phyloP scores from a whole-genome alignment of 2,329 filamentous ascomycete genomes.

The Alternaria atra region DNA sequence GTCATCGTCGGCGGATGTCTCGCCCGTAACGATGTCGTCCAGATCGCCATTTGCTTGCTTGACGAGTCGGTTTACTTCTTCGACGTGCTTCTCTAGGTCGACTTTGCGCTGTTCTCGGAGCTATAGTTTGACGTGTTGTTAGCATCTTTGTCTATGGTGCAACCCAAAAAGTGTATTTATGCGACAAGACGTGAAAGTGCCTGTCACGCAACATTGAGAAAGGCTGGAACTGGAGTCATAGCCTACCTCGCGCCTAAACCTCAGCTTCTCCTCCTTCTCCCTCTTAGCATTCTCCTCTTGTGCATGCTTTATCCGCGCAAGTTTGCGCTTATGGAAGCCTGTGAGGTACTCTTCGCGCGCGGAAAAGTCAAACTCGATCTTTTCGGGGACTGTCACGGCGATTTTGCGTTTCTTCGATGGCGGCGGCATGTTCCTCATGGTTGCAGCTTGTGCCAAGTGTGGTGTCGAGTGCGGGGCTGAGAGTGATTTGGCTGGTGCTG shows the following conservation, averaged over 20 bases:
- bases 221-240: background rate
- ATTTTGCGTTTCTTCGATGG: conserved; percentile 47
- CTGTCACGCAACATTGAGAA: background rate
- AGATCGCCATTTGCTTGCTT: conserved; percentile 63
- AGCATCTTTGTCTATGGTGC: background rate
- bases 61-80: conserved; percentile 76
- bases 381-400: conserved; percentile 66
- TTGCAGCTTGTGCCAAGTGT: background rate
- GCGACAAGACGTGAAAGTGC: background rate
- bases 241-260: conserved; percentile 77
- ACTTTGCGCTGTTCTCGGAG: conserved; percentile 82
- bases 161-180: background rate
- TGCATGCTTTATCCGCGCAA: conserved; percentile 83
- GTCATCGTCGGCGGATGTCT: conserved; percentile 42
- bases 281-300: conserved; percentile 81
- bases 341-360: conserved; percentile 89
- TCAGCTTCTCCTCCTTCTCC: conserved; percentile 78
- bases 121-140: conserved; percentile 57
- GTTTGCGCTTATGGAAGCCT: conserved; percentile 95
- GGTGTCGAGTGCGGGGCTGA: background rate
- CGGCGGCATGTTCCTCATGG: conserved; percentile 28
- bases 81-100: conserved; percentile 83
- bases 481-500: conserved; percentile 7
- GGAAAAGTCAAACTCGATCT: conserved; percentile 83
- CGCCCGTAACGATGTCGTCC: conserved; percentile 43